A percentile compares a stretch with the other conserved stretches of the same genome.
Evolutionary conservation across 2,329 filamentous ascomycete genomes (phyloP).

Genomic region (Plectosphaerella plurivora): DNA sequence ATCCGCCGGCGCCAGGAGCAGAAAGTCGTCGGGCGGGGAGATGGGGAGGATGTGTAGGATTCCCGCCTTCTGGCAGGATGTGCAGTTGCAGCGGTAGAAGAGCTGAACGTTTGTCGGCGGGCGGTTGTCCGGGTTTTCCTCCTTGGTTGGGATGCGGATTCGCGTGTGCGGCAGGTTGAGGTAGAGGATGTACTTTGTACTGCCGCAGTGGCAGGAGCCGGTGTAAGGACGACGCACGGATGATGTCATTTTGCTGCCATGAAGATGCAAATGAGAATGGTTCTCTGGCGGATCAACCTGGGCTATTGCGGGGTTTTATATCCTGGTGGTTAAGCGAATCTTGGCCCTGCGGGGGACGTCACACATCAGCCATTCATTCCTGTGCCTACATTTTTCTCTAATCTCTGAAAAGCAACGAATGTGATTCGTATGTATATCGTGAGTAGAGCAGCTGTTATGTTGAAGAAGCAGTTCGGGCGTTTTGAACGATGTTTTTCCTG

Average conservation of each 20-base stretch:
- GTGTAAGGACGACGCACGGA: conserved; percentile 18
- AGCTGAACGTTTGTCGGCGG: conserved; percentile 13
- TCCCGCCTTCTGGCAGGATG: conserved; percentile 41
- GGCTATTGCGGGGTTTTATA: too few relatives aligned
- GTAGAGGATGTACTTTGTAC: conserved; percentile 34
- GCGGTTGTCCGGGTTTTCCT: conserved; percentile 10
- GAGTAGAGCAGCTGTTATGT: too few relatives aligned
- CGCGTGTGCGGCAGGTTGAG: conserved; percentile 31
- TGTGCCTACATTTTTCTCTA: too few relatives aligned
- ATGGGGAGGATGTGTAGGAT: conserved; percentile 38
- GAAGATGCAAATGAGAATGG: too few relatives aligned
- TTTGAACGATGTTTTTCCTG: too few relatives aligned
- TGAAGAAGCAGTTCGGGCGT: too few relatives aligned
- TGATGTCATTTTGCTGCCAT: neutral
- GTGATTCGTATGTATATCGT: too few relatives aligned
- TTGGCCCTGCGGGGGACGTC: too few relatives aligned
- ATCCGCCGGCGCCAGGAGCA: conserved; percentile 35
- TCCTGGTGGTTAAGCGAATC: too few relatives aligned
- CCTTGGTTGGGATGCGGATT: conserved; percentile 1
- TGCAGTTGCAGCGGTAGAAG: conserved; percentile 43
- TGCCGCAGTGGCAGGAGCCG: conserved; percentile 44
- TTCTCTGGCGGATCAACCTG: too few relatives aligned
- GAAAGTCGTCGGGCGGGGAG: conserved; percentile 33
- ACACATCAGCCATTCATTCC: too few relatives aligned
- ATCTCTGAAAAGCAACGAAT: too few relatives aligned